Conservation (phyloP, 2,329 filamentous ascomycete genomes). For the Fusarium penzigii region DNA sequence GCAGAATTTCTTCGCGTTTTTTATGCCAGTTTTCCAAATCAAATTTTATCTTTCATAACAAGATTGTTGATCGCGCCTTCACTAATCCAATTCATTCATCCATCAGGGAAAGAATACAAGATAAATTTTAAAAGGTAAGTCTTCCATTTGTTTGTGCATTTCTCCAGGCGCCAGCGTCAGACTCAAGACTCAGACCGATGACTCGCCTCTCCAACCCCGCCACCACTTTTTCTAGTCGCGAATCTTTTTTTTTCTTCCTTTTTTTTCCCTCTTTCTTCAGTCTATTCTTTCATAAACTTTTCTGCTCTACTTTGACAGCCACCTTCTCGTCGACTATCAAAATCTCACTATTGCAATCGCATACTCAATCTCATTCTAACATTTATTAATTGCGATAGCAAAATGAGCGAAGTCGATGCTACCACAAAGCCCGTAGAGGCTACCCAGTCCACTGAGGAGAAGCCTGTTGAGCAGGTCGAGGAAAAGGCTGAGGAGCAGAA, state of each 20-base stretch:
- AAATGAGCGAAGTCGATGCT: slow-evolving; percentile 43
- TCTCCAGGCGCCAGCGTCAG: slow-evolving; percentile 1
- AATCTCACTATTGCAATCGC: slow-evolving; percentile 13
- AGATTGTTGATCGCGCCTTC: not conserved
- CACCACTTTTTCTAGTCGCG: slow-evolving; percentile 26
- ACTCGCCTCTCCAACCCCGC: slow-evolving; percentile 31
- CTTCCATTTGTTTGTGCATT: not conserved
- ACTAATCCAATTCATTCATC: not conserved
- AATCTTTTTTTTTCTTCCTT: slow-evolving; percentile 8
- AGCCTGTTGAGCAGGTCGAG: slow-evolving; percentile 18
- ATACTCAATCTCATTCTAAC: slow-evolving; percentile 2
- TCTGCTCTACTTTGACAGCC: not conserved
- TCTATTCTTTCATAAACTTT: slow-evolving; percentile 2
- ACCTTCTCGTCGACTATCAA: not conserved
- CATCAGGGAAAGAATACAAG: not conserved
- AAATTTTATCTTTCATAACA: not conserved
- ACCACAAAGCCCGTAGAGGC: slow-evolving; percentile 43
- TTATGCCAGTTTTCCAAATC: slow-evolving; percentile 13
- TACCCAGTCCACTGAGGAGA: slow-evolving; percentile 30
- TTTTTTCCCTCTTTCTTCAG: slow-evolving; percentile 13
- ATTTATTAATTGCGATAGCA: slow-evolving; percentile 16
- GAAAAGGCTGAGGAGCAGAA: slow-evolving; percentile 29
- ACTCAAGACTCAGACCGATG: slow-evolving; percentile 20
- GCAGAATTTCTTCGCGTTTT: slow-evolving; percentile 29
- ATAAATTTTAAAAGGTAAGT: slow-evolving; percentile 11